A percentile compares a stretch with the other conserved stretches of the same genome.
phyloP scores from a whole-genome alignment of 768 basidiomycete genomes.

The Amyloporia xantha region DNA sequence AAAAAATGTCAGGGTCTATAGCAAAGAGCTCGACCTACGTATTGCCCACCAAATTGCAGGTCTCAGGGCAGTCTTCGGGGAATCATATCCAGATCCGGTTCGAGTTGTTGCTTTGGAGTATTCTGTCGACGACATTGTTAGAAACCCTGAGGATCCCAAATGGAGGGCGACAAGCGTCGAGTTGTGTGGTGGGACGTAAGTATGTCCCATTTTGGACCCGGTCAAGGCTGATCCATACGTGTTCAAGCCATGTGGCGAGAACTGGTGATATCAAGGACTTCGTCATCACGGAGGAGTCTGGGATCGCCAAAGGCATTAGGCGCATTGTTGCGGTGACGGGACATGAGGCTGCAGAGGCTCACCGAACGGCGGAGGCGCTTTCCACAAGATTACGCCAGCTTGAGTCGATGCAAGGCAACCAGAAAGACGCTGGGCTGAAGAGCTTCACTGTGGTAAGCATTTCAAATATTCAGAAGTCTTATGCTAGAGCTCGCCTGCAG shows the following conservation, averaged over 20 bases:
- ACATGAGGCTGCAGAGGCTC: slow-evolving; percentile 82
- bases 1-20: slow-evolving; percentile 81
- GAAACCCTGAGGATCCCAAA: slow-evolving; percentile 81
- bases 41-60: slow-evolving; percentile 87
- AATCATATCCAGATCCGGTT: slow-evolving; percentile 96
- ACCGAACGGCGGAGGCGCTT: slow-evolving; percentile 57
- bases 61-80: slow-evolving; percentile 93
- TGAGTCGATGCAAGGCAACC: slow-evolving; percentile 57
- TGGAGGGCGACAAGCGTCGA: slow-evolving; percentile 92
- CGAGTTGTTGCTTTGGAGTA: slow-evolving; percentile 89
- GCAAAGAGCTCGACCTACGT: slow-evolving; percentile 76
- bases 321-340: slow-evolving; percentile 93
- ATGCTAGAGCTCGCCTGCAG: slow-evolving; percentile 33
- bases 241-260: slow-evolving; percentile 78
- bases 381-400: slow-evolving; percentile 56
- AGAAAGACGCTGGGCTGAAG: slow-evolving; percentile 87
- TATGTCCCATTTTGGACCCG: slow-evolving; percentile 14
- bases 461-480: neutral
- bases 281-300: slow-evolving; percentile 90
- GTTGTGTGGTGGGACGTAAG: slow-evolving; percentile 97
- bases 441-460: slow-evolving; percentile 64
- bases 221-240: neutral
- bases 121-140: slow-evolving; percentile 77
- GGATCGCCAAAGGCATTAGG: slow-evolving; percentile 97
- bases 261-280: slow-evolving; percentile 98